phyloP scores from a whole-genome alignment of 2,329 filamentous ascomycete species.

The Tolypocladium inflatum region DNA sequence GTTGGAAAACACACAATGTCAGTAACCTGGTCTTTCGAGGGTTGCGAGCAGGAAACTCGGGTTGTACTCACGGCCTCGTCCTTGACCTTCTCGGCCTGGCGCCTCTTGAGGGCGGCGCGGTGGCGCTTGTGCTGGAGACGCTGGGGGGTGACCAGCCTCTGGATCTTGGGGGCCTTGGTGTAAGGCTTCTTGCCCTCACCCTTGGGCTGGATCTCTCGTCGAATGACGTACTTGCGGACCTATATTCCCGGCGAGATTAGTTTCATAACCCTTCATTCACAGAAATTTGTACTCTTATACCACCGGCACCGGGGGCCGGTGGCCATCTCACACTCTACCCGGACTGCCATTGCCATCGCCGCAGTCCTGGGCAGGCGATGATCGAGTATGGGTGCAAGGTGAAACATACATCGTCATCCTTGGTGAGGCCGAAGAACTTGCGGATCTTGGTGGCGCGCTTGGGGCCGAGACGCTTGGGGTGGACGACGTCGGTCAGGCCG shows the following conservation, averaged over 20 bases:
- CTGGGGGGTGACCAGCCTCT: constrained; percentile 98
- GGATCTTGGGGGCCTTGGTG: constrained; percentile 99
- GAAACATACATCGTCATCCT: constrained; percentile 99
- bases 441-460: constrained; percentile 99
- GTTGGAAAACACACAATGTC: constrained; percentile 26
- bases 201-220: constrained; percentile 95
- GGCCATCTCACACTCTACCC: constrained; percentile 51
- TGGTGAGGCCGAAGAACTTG: constrained; percentile 98
- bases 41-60: background rate
- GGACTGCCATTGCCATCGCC: constrained; percentile 31
- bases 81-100: constrained; percentile 93
- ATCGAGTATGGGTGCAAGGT: constrained; percentile 44
- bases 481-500: constrained; percentile 92
- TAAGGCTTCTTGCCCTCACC: constrained; percentile 95
- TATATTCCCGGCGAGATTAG: constrained; percentile 38
- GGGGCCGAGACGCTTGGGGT: constrained; percentile 98
- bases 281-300: constrained; percentile 11
- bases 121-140: constrained; percentile 99
- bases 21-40: background rate
- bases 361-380: constrained; percentile 61
- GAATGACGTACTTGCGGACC: constrained; percentile 99
- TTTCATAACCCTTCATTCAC: constrained; percentile 10
- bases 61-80: constrained; percentile 81
- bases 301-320: constrained; percentile 8
- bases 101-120: constrained; percentile 95